Conservation (phyloP, 192 early-diverging fungal genomes). For the Rhizophagus clarus region DNA sequence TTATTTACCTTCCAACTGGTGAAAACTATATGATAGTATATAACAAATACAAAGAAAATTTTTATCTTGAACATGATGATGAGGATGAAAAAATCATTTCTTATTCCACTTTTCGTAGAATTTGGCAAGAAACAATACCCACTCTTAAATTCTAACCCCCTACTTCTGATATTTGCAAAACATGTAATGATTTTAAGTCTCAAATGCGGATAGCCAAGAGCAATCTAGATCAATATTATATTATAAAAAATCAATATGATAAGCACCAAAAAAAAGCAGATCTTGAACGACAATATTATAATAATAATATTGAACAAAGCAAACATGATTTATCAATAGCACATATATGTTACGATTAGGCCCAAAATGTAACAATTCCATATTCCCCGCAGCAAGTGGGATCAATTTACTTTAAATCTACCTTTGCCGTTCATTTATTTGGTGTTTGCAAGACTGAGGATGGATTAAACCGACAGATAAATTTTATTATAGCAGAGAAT, state of each 20-base stretch:
- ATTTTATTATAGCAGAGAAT: slow-evolving; percentile 14
- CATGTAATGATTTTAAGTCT: neutral
- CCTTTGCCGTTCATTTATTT: neutral
- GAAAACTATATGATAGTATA: no score
- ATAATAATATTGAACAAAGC: neutral
- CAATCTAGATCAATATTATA: neutral
- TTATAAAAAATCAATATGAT: neutral
- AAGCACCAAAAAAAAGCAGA: neutral
- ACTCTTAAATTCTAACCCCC: neutral
- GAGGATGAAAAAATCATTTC: no score
- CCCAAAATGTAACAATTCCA: slow-evolving; percentile 1
- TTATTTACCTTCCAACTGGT: no score
- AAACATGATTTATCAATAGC: neutral
- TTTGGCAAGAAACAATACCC: neutral
- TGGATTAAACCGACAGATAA: neutral
- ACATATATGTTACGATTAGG: slow-evolving; percentile 21
- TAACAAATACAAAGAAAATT: no score
- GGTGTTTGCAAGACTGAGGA: neutral
- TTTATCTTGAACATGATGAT: no score
- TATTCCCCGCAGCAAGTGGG: slow-evolving; percentile 6
- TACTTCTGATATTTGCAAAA: neutral
- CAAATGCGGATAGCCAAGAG: neutral
- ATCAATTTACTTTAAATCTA: slow-evolving; percentile 10
- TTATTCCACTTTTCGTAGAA: neutral
- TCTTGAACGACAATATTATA: neutral